Conservation (phyloP, 2,329 filamentous ascomycete species). For the Kalmusia sp. region DNA sequence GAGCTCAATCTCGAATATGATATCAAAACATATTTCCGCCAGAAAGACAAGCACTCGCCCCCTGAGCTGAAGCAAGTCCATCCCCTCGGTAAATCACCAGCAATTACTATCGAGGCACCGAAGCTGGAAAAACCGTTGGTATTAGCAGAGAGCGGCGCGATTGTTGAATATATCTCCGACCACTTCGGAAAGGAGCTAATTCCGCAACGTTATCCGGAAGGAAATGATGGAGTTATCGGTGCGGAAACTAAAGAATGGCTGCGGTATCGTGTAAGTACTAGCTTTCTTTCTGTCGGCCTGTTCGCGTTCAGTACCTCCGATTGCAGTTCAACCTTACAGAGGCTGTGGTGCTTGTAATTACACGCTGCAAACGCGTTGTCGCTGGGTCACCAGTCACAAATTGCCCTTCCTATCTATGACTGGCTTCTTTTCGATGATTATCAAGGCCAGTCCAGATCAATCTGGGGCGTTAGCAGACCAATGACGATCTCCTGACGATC, state of each 20-base stretch:
- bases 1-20: slow-evolving; percentile 82
- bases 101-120: slow-evolving; percentile 69
- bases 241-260: slow-evolving; percentile 67
- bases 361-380: slow-evolving; percentile 1
- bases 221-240: slow-evolving; percentile 62
- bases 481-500: neutral
- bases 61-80: slow-evolving; percentile 79
- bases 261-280: slow-evolving; percentile 56
- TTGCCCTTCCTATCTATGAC: no score
- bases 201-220: slow-evolving; percentile 60
- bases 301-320: neutral
- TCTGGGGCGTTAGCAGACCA: no score
- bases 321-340: neutral
- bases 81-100: slow-evolving; percentile 85
- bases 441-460: no score
- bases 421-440: no score
- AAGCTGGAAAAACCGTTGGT: slow-evolving; percentile 60
- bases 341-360: neutral
- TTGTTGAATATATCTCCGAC: slow-evolving; percentile 82
- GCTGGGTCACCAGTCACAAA: no score
- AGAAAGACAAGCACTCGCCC: slow-evolving; percentile 71
- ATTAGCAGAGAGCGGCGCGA: slow-evolving; percentile 81
- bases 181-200: slow-evolving; percentile 63
- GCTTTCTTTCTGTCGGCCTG: neutral
- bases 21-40: slow-evolving; percentile 78